A percentile compares a stretch with the other conserved stretches of the same genome.
Evolutionary conservation across 208 protist genomes (phyloP).

Genomic region (Trichomonas vaginalis): DNA sequence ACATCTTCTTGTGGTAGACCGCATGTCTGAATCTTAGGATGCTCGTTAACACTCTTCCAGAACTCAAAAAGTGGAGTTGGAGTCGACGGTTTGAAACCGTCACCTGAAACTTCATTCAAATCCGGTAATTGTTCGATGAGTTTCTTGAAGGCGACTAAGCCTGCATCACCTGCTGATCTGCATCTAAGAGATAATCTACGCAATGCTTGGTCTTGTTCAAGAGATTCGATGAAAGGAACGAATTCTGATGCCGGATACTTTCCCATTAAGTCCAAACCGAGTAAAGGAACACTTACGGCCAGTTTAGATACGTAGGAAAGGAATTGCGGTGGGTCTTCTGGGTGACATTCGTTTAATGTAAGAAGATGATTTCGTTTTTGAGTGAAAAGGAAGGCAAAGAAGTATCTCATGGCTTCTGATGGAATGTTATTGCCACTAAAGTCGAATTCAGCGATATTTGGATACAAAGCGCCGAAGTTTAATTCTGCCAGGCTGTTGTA

Average conservation of each 20-base stretch:
- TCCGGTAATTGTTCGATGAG: background rate
- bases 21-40: background rate
- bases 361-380: background rate
- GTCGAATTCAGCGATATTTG: background rate
- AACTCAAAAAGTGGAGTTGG: background rate
- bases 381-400: background rate
- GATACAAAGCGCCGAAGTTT: background rate
- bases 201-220: background rate
- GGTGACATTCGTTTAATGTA: background rate
- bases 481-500: background rate
- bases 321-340: background rate
- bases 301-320: background rate
- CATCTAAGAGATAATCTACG: background rate
- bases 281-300: background rate
- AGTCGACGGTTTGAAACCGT: background rate
- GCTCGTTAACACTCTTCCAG: background rate
- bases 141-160: background rate
- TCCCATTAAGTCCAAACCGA: background rate
- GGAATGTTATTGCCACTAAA: background rate
- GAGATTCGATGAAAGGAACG: background rate
- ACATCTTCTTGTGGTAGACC: background rate
- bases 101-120: background rate
- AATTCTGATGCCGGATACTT: background rate
- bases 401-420: background rate
- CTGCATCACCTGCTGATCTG: background rate